These are phyloP conservation scores for Apodospora peruviana DNA, from an alignment of 495 filamentous ascomycete genomes.

Conservation along the genomic window DNA sequence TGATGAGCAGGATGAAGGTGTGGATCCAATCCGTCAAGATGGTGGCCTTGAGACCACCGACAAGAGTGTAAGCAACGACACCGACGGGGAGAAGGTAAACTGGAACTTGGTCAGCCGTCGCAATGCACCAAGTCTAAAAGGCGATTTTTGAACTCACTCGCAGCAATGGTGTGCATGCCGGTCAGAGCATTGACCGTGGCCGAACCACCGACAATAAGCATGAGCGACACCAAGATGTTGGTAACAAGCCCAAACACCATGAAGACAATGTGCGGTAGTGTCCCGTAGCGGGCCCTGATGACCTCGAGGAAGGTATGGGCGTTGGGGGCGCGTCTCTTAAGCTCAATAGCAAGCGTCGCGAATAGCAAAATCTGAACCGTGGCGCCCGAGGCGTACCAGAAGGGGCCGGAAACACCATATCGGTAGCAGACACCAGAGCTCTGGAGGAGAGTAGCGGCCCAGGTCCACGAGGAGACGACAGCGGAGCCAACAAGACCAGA, in stretches of 20 bases:
- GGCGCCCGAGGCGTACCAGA: slow-evolving; percentile 73
- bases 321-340: slow-evolving; percentile 82
- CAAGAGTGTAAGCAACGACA: slow-evolving; percentile 70
- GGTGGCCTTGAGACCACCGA: slow-evolving; percentile 45
- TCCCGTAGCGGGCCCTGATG: slow-evolving; percentile 52
- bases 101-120: slow-evolving; percentile 1
- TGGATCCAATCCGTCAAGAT: slow-evolving; percentile 58
- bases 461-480: slow-evolving; percentile 96
- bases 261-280: slow-evolving; percentile 64
- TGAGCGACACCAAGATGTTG: slow-evolving; percentile 81
- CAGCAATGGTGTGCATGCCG: slow-evolving; percentile 79
- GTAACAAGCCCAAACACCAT: slow-evolving; percentile 78
- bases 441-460: slow-evolving; percentile 80
- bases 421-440: slow-evolving; percentile 84
- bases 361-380: slow-evolving; percentile 82
- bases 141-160: slow-evolving; percentile 36
- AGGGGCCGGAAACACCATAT: slow-evolving; percentile 89
- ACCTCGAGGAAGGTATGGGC: slow-evolving; percentile 85
- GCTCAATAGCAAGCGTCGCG: slow-evolving; percentile 86
- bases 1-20: slow-evolving; percentile 79
- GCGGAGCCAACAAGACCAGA: slow-evolving; percentile 90
- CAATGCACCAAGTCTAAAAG: not conserved
- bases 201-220: slow-evolving; percentile 86
- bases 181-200: slow-evolving; percentile 82
- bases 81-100: slow-evolving; percentile 82